Evolutionary conservation across 2,329 filamentous ascomycete species (phyloP).

Genomic region (Cladosporium phlei): DNA sequence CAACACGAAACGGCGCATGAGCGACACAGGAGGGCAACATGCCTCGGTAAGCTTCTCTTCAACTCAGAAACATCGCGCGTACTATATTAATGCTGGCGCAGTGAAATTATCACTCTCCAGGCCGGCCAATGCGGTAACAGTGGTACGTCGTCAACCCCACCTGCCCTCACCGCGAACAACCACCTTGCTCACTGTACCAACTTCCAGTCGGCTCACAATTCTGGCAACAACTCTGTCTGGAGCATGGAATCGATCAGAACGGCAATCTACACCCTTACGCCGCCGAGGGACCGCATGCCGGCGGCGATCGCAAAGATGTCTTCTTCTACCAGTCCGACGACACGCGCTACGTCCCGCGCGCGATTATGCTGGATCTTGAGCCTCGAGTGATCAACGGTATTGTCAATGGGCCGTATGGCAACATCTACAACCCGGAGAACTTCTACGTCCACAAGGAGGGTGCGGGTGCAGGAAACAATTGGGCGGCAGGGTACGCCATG

Average conservation of each 20-base stretch:
- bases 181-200: slow-evolving; percentile 9
- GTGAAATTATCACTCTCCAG: slow-evolving; percentile 99
- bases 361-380: slow-evolving; percentile 91
- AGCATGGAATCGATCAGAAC: slow-evolving; percentile 96
- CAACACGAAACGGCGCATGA: slow-evolving; percentile 8
- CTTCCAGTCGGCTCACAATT: slow-evolving; percentile 85
- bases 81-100: slow-evolving; percentile 36
- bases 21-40: slow-evolving; percentile 10
- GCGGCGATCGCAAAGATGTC: slow-evolving; percentile 95
- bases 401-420: slow-evolving; percentile 88
- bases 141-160: slow-evolving; percentile 59
- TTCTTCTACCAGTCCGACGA: slow-evolving; percentile 99
- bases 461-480: slow-evolving; percentile 93
- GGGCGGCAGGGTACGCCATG: slow-evolving; percentile 92
- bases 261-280: slow-evolving; percentile 97
- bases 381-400: slow-evolving; percentile 90
- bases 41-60: slow-evolving; percentile 13
- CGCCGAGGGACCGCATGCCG: slow-evolving; percentile 59
- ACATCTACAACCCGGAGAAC: slow-evolving; percentile 99
- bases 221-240: slow-evolving; percentile 97
- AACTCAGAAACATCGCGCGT: background rate
- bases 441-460: slow-evolving; percentile 96
- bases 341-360: slow-evolving; percentile 93
- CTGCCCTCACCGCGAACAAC: slow-evolving; percentile 13
- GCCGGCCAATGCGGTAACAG: slow-evolving; percentile 99